These are phyloP conservation scores for Termitomyces eurrhizus DNA, from an alignment of 768 basidiomycete genomes.

Conservation along the genomic window DNA sequence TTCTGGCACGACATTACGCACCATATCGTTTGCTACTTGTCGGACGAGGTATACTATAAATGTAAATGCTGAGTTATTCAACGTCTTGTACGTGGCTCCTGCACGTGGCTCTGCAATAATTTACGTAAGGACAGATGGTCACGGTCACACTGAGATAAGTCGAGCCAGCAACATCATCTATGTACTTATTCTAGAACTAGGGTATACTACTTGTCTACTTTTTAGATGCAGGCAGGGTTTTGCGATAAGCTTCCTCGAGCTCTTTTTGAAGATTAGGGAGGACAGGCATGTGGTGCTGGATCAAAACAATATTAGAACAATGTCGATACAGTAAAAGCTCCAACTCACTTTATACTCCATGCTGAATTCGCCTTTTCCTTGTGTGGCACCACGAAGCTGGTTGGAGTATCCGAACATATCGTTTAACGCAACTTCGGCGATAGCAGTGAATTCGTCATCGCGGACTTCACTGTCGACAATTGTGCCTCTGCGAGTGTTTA, in stretches of 20 bases:
- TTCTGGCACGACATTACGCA: background rate
- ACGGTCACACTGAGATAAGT: background rate
- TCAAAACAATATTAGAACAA: conserved; percentile 5
- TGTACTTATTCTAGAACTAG: conserved; percentile 8
- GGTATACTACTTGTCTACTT: conserved; percentile 44
- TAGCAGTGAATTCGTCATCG: conserved; percentile 92
- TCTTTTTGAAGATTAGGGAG: conserved; percentile 85
- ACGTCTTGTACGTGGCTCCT: background rate
- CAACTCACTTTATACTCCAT: conserved; percentile 71
- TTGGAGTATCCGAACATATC: conserved; percentile 99
- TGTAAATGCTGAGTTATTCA: background rate
- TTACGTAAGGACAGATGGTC: background rate
- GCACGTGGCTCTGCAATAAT: background rate
- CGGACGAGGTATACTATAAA: background rate
- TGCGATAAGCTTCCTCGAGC: conserved; percentile 81
- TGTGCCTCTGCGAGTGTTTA: conserved; percentile 89
- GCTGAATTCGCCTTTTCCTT: conserved; percentile 91
- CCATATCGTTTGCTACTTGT: conserved; percentile 9
- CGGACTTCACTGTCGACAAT: conserved; percentile 95
- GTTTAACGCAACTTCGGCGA: conserved; percentile 90
- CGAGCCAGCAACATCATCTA: background rate
- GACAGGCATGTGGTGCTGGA: conserved; percentile 75
- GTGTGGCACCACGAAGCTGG: conserved; percentile 88
- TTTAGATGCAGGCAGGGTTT: conserved; percentile 64
- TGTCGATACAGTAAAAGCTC: background rate